Percentiles rank a stretch among this genome's conserved stretches.
Conservation (phyloP, 2,329 filamentous ascomycete species). For the Aureobasidium sp. region DNA sequence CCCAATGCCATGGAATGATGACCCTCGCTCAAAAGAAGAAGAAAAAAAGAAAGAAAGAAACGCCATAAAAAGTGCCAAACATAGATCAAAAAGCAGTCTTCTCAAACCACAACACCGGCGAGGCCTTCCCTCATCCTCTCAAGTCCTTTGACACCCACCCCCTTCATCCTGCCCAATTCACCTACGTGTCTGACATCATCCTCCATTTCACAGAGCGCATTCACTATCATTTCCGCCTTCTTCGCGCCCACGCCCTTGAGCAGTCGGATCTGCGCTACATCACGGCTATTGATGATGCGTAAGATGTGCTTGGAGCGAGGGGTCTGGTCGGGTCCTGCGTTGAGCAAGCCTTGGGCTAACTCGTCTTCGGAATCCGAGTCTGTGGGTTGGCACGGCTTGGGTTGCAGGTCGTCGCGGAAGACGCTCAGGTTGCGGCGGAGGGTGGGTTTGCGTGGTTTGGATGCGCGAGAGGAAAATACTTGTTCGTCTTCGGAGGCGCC, state of each 20-base stretch:
- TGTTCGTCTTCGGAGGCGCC: slow-evolving; percentile 15
- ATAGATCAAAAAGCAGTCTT: not conserved
- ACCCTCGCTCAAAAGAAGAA: too few relatives aligned
- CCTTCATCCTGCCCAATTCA: slow-evolving; percentile 33
- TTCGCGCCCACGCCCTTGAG: slow-evolving; percentile 67
- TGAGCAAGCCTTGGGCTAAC: slow-evolving; percentile 20
- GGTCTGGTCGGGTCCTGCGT: slow-evolving; percentile 30
- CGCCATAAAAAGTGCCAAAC: not conserved
- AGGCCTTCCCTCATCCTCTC: slow-evolving; percentile 44
- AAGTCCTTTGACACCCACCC: slow-evolving; percentile 44
- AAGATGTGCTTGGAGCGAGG: slow-evolving; percentile 58
- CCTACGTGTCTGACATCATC: slow-evolving; percentile 23
- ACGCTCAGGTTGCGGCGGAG: slow-evolving; percentile 11
- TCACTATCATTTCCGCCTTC: slow-evolving; percentile 53
- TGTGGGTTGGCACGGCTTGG: not conserved
- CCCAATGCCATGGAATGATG: too few relatives aligned
- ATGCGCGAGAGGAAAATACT: not conserved
- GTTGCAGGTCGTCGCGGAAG: slow-evolving; percentile 11
- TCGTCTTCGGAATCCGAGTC: slow-evolving; percentile 28
- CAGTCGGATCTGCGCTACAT: slow-evolving; percentile 57
- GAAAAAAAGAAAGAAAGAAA: too few relatives aligned
- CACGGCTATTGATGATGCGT: slow-evolving; percentile 65
- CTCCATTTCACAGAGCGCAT: slow-evolving; percentile 42
- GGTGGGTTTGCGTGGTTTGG: not conserved
- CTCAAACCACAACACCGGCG: slow-evolving; percentile 17